Evolutionary conservation across 495 filamentous ascomycete species (phyloP).

Genomic region (Aeminium ludgeri): DNA sequence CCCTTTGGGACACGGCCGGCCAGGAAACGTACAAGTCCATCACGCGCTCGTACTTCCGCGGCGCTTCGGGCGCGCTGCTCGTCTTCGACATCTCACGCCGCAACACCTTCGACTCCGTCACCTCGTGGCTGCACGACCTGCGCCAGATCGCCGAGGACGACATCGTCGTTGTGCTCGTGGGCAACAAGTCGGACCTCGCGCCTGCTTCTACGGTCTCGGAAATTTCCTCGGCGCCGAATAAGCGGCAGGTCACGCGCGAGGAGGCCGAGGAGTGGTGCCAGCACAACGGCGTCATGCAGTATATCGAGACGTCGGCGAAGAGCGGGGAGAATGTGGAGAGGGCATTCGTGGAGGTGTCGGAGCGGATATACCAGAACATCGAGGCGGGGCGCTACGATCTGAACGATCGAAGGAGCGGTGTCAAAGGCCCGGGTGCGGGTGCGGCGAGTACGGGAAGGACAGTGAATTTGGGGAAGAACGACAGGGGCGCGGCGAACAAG

Average conservation of each 20-base stretch:
- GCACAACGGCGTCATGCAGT: conserved; percentile 64
- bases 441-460: conserved; percentile 33
- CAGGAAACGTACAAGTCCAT: conserved; percentile 96
- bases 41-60: conserved; percentile 87
- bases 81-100: conserved; percentile 87
- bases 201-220: conserved; percentile 17
- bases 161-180: conserved; percentile 84
- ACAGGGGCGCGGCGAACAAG: conserved; percentile 28
- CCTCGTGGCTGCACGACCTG: conserved; percentile 82
- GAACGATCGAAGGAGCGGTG: conserved; percentile 84
- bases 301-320: conserved; percentile 93
- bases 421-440: conserved; percentile 54
- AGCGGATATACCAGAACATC: conserved; percentile 89
- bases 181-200: conserved; percentile 81
- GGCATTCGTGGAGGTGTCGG: conserved; percentile 82
- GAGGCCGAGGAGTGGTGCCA: conserved; percentile 83
- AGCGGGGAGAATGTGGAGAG: conserved; percentile 81
- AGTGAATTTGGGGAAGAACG: conserved; percentile 41
- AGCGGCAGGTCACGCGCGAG: conserved; percentile 55
- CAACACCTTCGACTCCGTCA: conserved; percentile 69
- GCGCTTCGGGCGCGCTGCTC: conserved; percentile 75
- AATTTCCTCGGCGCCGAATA: conserved; percentile 30
- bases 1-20: conserved; percentile 90
- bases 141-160: conserved; percentile 83
- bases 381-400: conserved; percentile 85